Evolutionary conservation across 495 filamentous ascomycete species (phyloP), one percentile per base, ranked within the genome.

Genomic region (Penicillium longicatenatum): DNA sequence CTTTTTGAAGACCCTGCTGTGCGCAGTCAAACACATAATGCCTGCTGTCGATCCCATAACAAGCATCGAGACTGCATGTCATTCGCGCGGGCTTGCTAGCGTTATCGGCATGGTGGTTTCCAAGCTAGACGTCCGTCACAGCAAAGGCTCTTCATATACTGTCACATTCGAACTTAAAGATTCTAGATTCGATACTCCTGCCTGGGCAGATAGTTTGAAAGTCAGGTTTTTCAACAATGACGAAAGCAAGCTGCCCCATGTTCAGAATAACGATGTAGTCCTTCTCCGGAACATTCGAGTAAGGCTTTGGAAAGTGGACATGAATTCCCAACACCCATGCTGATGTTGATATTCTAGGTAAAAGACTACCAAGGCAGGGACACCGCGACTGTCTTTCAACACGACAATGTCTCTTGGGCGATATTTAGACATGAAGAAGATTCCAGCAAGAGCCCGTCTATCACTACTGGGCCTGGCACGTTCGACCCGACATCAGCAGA

Each of bases 131-230:
- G 57, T 69, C 16, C 60, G 7, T n/a, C 62, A 50, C 30, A 68
- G 72, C 7, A 61, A 57, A 50, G 70, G 72, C 16, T 69, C 69
- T 3, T 72, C 74, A 2, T 67, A 65, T 24, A 78, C 67, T 57
- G 66, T 75, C 48, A 82, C 77, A 6, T 83, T 84, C 47, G 81
- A 78, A 6, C 63, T 84, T 30, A 77, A 74, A 57, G 82, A 84
- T 58, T 56, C 52, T 0, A 62, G 73, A 14, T 65, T 75, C 11
- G 69, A 74, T 55, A 59, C 53, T 14, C 62, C 66, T 37, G 51
- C 45, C 41, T 72, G 75, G 69, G 26, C 37, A 33, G 69, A 74
- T 26, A 77, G 80, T 16, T 64, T 83, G 20, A 81, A 75, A 60
- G 61, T 83, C 55, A 81, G 75, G 46, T 83, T 75, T 58, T 84